Evolutionary conservation across 2,329 filamentous ascomycete species (phyloP).

Genomic region (Ascosphaera apis): DNA sequence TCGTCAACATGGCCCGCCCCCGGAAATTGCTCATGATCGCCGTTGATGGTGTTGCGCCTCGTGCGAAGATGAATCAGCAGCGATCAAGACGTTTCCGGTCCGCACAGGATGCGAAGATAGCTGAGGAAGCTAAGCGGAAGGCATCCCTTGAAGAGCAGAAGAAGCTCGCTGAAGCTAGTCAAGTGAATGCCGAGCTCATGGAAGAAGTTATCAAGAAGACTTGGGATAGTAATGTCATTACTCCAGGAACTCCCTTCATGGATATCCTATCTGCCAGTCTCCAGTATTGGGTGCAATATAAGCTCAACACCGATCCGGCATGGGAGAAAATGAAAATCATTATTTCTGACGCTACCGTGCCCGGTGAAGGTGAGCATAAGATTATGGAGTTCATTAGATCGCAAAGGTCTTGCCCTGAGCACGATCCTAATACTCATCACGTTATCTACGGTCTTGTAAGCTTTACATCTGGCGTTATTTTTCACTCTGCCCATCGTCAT

Average conservation of each 20-base stretch:
- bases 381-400: constrained; percentile 97
- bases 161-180: constrained; percentile 23
- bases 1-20: constrained; percentile 95
- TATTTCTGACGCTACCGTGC: constrained; percentile 93
- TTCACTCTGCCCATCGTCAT: no score
- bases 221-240: constrained; percentile 77
- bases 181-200: constrained; percentile 36
- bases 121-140: constrained; percentile 53
- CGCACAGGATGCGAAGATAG: constrained; percentile 82
- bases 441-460: constrained; percentile 72
- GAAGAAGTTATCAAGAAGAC: constrained; percentile 54
- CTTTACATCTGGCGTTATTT: constrained; percentile 1
- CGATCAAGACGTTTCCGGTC: constrained; percentile 86
- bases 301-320: constrained; percentile 84
- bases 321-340: constrained; percentile 91
- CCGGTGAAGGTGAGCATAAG: constrained; percentile 96
- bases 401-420: constrained; percentile 69
- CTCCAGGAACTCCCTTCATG: constrained; percentile 96
- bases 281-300: constrained; percentile 93
- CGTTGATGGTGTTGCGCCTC: constrained; percentile 89
- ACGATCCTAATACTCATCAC: constrained; percentile 90
- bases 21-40: constrained; percentile 94
- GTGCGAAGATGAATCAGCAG: constrained; percentile 99
- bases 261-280: constrained; percentile 74
- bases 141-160: constrained; percentile 42